Conservation (phyloP, 2,329 filamentous ascomycete genomes). For the Trichoderma koningiopsis region DNA sequence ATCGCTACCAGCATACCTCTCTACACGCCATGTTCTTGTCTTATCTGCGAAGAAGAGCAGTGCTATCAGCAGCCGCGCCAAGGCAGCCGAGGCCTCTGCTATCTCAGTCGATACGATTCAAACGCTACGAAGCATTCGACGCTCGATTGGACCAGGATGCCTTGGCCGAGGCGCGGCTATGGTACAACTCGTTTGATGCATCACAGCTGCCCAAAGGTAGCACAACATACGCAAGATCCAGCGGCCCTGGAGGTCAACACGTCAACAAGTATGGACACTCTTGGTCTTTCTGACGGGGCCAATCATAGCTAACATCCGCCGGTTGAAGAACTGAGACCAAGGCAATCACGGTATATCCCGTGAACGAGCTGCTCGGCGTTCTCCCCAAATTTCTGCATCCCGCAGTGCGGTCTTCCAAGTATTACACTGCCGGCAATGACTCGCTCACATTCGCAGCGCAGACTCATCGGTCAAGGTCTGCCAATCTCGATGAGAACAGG, state of each 20-base stretch:
- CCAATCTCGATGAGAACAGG: conserved; percentile 57
- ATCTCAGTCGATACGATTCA: conserved; percentile 31
- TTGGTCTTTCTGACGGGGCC: conserved; percentile 30
- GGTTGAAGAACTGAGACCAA: conserved; percentile 59
- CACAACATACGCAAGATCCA: conserved; percentile 60
- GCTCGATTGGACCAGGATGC: conserved; percentile 53
- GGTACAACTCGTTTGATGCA: conserved; percentile 50
- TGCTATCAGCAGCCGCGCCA: background rate
- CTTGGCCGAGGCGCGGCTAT: conserved; percentile 54
- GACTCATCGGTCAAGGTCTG: conserved; percentile 52
- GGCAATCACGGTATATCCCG: conserved; percentile 55
- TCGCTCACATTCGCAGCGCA: conserved; percentile 59
- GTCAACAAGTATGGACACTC: conserved; percentile 59
- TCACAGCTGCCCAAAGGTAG: conserved; percentile 52
- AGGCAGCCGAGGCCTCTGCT: conserved; percentile 4
- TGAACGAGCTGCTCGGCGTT: conserved; percentile 48
- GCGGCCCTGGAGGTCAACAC: conserved; percentile 63
- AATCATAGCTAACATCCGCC: conserved; percentile 45
- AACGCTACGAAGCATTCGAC: conserved; percentile 53
- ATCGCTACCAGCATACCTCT: background rate
- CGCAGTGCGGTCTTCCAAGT: conserved; percentile 54
- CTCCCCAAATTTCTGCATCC: conserved; percentile 53
- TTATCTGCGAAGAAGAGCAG: conserved; percentile 8
- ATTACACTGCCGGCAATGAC: conserved; percentile 56
- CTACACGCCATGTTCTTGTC: background rate